These are phyloP conservation scores for Leccinum sublutescens DNA, from an alignment of 768 basidiomycete genomes.

Conservation along the genomic window DNA sequence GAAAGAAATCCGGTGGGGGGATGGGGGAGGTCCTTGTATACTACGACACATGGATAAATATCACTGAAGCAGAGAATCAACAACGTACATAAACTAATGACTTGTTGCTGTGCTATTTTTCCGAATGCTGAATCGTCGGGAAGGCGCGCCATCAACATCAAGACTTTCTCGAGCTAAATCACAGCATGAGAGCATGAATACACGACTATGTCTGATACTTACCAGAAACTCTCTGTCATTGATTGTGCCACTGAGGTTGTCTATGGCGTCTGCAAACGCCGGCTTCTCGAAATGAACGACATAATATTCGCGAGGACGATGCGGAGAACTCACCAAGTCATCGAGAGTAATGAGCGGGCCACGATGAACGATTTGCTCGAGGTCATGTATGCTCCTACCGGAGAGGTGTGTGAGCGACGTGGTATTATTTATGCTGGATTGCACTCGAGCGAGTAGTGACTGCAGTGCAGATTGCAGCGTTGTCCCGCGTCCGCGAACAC, in stretches of 20 bases:
- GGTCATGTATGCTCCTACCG: conserved; percentile 22
- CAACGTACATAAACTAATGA: conserved; percentile 58
- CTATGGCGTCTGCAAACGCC: conserved; percentile 48
- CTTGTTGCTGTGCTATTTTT: conserved; percentile 44
- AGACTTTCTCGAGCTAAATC: conserved; percentile 57
- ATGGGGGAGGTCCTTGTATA: conserved; percentile 80
- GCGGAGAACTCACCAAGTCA: conserved; percentile 29
- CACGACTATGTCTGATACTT: conserved; percentile 22
- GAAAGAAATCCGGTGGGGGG: conserved; percentile 58
- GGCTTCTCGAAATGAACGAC: conserved; percentile 34
- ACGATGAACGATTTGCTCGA: conserved; percentile 29
- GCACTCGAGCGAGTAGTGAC: conserved; percentile 13
- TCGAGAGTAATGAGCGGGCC: conserved; percentile 24
- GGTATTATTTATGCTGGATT: conserved; percentile 1
- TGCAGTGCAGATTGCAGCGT: conserved; percentile 13
- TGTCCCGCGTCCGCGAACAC: background rate
- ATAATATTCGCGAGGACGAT: background rate
- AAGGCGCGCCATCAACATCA: conserved; percentile 59
- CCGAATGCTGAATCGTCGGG: conserved; percentile 29
- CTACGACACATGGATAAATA: conserved; percentile 32
- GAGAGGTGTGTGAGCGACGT: background rate
- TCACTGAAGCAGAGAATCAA: background rate
- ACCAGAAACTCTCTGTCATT: conserved; percentile 65
- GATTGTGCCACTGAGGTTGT: conserved; percentile 39
- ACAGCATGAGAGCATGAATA: conserved; percentile 6